Conservation (phyloP, 208 protist species). For the Leishmania tarentolae region DNA sequence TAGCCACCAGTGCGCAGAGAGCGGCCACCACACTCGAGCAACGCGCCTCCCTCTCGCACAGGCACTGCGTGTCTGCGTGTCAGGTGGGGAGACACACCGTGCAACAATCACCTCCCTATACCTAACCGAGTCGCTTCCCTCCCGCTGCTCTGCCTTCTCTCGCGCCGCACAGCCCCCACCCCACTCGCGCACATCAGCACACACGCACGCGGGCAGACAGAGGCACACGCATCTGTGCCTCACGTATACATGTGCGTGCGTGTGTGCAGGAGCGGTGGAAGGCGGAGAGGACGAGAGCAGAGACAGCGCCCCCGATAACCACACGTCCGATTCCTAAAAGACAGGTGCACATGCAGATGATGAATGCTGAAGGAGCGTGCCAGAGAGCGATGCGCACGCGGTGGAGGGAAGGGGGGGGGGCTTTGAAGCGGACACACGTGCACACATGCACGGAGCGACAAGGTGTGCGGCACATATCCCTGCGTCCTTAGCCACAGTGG, state of each 20-base stretch:
- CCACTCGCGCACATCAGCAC: not conserved
- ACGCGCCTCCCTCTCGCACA: not conserved
- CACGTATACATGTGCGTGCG: not conserved
- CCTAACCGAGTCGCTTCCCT: not conserved
- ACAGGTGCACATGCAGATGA: not conserved
- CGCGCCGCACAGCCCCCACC: not conserved
- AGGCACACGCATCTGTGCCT: not conserved
- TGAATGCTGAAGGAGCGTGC: not conserved
- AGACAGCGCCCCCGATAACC: not conserved
- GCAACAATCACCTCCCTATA: conserved; percentile 1
- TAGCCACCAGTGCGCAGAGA: not conserved
- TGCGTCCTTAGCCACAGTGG: not conserved
- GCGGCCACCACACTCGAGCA: not conserved
- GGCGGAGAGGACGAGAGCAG: not conserved
- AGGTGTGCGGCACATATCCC: not conserved
- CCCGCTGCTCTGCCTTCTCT: not conserved
- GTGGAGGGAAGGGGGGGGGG: not conserved
- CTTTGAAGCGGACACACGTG: not conserved
- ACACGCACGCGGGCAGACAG: not conserved
- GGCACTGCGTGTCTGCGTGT: not conserved
- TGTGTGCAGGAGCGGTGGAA: not conserved
- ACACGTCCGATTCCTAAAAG: conserved; percentile 6
- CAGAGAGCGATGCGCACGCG: not conserved
- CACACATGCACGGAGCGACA: not conserved
- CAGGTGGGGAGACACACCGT: not conserved